Percentiles rank a stretch among this genome's conserved stretches.
Conservation (phyloP, 805 yeast genomes). For the Saccharomycopsis selenospora region DNA sequence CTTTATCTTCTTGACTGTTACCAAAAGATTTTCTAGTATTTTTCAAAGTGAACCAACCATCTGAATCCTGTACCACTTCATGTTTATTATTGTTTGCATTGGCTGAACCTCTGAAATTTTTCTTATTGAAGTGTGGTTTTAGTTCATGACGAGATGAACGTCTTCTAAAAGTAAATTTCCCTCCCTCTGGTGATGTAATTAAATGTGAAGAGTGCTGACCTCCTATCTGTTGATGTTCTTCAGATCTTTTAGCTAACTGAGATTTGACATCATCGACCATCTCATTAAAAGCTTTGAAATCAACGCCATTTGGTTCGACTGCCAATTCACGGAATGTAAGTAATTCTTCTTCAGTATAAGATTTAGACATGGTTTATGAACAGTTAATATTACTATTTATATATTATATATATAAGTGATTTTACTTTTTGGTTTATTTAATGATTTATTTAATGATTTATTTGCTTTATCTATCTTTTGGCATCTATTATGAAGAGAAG, state of each 20-base stretch:
- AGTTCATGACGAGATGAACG: slow-evolving; percentile 41
- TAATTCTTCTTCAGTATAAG: slow-evolving; percentile 66
- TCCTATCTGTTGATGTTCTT: slow-evolving; percentile 25
- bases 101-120: slow-evolving; percentile 23
- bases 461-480: too few species aligned
- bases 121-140: slow-evolving; percentile 53
- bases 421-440: too few species aligned
- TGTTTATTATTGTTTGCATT: slow-evolving; percentile 41
- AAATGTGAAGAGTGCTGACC: slow-evolving; percentile 20
- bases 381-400: too few species aligned
- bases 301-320: slow-evolving; percentile 53
- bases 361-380: slow-evolving; percentile 2
- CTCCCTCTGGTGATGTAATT: slow-evolving; percentile 29
- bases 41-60: slow-evolving; percentile 73
- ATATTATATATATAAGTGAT: too few species aligned
- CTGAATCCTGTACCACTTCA: slow-evolving; percentile 53
- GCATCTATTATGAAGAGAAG: too few species aligned
- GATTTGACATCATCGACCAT: slow-evolving; percentile 62
- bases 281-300: slow-evolving; percentile 55
- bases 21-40: slow-evolving; percentile 38
- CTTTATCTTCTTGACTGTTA: slow-evolving; percentile 24
- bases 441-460: too few species aligned
- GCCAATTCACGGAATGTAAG: slow-evolving; percentile 50
- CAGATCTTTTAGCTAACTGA: slow-evolving; percentile 30
- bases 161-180: slow-evolving; percentile 53